Percentiles rank a stretch among this genome's conserved stretches.
These are phyloP conservation scores for Sugiyamaella xylanicola DNA, from an alignment of 1,139 yeast species.

Conservation along the genomic window DNA sequence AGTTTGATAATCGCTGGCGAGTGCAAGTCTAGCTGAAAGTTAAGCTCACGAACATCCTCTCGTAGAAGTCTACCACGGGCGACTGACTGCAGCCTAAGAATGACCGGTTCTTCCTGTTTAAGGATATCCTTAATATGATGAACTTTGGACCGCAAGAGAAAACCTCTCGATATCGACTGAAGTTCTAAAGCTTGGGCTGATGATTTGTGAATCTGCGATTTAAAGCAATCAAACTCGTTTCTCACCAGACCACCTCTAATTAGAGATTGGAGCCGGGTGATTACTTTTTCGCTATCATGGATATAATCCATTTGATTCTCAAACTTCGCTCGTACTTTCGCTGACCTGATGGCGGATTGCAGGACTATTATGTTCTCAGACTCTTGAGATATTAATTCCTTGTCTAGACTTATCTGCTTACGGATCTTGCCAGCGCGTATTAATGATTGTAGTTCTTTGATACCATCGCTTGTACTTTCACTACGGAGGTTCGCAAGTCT, in stretches of 20 bases:
- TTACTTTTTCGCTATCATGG: slow-evolving; percentile 44
- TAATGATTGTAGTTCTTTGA: slow-evolving; percentile 39
- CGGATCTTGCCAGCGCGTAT: slow-evolving; percentile 19
- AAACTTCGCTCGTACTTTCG: slow-evolving; percentile 46
- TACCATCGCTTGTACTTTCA: slow-evolving; percentile 1
- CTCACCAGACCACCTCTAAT: slow-evolving; percentile 49
- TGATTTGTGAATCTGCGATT: slow-evolving; percentile 12
- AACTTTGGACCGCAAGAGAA: slow-evolving; percentile 32
- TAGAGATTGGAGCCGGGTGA: slow-evolving; percentile 51
- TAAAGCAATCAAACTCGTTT: slow-evolving; percentile 29
- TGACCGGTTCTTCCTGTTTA: slow-evolving; percentile 24
- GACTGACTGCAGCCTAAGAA: slow-evolving; percentile 36
- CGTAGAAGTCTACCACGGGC: slow-evolving; percentile 39
- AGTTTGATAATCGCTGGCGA: slow-evolving; percentile 46
- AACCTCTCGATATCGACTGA: slow-evolving; percentile 42
- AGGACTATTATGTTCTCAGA: slow-evolving; percentile 35
- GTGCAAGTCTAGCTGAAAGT: slow-evolving; percentile 33
- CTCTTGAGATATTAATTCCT: slow-evolving; percentile 25
- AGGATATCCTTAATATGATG: slow-evolving; percentile 23
- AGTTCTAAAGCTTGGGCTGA: slow-evolving; percentile 37
- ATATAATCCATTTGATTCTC: slow-evolving; percentile 45
- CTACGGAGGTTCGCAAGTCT: slow-evolving; percentile 1
- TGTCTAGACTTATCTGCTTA: neutral
- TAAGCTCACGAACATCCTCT: slow-evolving; percentile 23
- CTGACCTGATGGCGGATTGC: slow-evolving; percentile 57